Evolutionary conservation across 805 yeast species (phyloP).

Genomic region (Hanseniaspora singularis): DNA sequence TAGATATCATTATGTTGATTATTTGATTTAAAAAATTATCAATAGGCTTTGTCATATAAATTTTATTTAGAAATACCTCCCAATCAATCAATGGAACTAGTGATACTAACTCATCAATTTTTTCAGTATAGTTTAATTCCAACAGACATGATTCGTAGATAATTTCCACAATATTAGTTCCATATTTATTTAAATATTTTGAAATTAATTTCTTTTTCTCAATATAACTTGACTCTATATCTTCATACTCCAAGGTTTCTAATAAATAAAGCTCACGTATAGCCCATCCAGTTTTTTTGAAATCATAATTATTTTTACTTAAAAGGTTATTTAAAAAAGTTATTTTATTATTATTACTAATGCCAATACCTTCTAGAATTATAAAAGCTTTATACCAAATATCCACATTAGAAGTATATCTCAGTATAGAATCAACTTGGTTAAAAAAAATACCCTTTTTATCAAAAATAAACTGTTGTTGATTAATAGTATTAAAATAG

Average conservation of each 20-base stretch:
- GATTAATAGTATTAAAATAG: too few species aligned
- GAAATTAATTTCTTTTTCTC: conserved; percentile 1
- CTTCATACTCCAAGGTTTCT: neutral
- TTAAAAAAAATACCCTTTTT: neutral
- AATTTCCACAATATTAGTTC: conserved; percentile 2
- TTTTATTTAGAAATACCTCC: conserved; percentile 2
- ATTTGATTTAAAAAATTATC: neutral
- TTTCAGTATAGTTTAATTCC: neutral
- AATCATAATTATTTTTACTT: neutral
- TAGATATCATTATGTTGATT: neutral
- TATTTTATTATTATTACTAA: neutral
- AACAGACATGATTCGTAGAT: conserved; percentile 6
- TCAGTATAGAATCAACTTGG: conserved; percentile 12
- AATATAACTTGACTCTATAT: neutral
- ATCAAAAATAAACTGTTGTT: neutral
- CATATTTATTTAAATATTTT: neutral
- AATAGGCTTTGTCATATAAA: neutral
- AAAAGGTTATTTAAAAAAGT: neutral
- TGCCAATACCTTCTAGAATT: neutral
- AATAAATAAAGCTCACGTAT: conserved; percentile 2
- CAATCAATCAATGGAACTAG: conserved; percentile 1
- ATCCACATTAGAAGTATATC: neutral
- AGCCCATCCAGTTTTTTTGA: neutral
- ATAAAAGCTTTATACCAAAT: neutral
- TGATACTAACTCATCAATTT: conserved; percentile 1